These are phyloP conservation scores for Apiosordaria backusii DNA, from an alignment of 495 filamentous ascomycete genomes.

Conservation along the genomic window DNA sequence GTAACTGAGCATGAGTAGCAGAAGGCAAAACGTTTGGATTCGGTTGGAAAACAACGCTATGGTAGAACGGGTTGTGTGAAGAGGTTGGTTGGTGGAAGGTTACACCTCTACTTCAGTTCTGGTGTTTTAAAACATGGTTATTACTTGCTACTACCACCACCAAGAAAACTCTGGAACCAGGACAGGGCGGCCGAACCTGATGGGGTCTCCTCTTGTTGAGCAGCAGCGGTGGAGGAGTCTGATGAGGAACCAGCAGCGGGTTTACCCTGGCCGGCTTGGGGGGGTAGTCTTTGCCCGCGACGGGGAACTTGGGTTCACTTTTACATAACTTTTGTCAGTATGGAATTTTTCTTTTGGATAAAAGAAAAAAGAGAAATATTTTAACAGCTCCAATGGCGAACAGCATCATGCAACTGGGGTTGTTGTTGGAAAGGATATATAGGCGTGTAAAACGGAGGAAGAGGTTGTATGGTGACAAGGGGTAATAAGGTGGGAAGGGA, in stretches of 20 bases:
- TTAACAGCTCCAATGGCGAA: no score
- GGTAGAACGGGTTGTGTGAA: no score
- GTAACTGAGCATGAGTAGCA: no score
- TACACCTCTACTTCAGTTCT: not conserved
- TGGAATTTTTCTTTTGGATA: no score
- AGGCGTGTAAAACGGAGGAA: not conserved
- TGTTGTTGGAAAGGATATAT: not conserved
- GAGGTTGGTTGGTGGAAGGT: not conserved
- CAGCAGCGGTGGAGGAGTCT: not conserved
- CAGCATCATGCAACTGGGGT: not conserved
- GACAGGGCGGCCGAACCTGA: not conserved
- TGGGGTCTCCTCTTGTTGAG: not conserved
- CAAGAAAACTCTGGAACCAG: not conserved
- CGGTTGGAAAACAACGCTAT: no score
- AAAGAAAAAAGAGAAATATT: no score
- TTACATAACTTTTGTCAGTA: no score
- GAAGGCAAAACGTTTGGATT: no score
- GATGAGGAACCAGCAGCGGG: not conserved
- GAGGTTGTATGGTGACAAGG: not conserved
- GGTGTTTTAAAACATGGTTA: not conserved
- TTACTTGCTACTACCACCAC: not conserved
- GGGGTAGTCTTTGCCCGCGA: slow-evolving; percentile 61
- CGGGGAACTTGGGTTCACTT: slow-evolving; percentile 49
- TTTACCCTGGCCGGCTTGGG: slow-evolving; percentile 38
- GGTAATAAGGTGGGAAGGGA: not conserved